A percentile compares a stretch with the other conserved stretches of the same genome.
phyloP scores from a whole-genome alignment of 345 rosid genomes.

The Microthlaspi erraticum region DNA sequence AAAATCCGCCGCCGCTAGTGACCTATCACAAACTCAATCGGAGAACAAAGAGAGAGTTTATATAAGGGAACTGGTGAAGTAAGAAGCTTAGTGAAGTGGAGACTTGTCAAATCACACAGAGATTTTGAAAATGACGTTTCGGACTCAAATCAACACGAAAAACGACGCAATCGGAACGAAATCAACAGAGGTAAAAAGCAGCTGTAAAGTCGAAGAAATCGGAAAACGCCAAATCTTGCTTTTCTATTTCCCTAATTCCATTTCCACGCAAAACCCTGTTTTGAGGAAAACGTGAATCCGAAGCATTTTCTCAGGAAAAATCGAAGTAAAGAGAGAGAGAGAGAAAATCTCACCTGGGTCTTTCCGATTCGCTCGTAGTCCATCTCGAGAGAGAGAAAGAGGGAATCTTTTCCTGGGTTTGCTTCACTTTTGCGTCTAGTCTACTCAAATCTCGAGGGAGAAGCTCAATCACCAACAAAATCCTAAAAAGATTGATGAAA shows the following conservation, averaged over 20 bases:
- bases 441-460: conserved; percentile 42
- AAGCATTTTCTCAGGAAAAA: conserved; percentile 12
- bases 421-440: conserved; percentile 22
- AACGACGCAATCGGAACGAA: conserved; percentile 10
- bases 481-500: conserved; percentile 29
- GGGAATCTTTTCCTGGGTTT: neutral
- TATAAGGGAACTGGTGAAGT: neutral
- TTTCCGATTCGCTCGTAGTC: conserved; percentile 88
- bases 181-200: conserved; percentile 15
- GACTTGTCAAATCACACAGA: conserved; percentile 7
- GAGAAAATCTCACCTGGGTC: conserved; percentile 53
- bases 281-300: conserved; percentile 37
- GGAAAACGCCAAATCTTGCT: conserved; percentile 32
- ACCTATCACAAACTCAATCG: conserved; percentile 37
- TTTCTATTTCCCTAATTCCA: conserved; percentile 8
- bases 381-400: conserved; percentile 44
- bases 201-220: conserved; percentile 6
- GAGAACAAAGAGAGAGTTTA: neutral
- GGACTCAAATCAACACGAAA: conserved; percentile 10
- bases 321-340: neutral
- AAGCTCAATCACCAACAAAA: conserved; percentile 2
- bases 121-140: conserved; percentile 26
- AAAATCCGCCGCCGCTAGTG: conserved; percentile 69
- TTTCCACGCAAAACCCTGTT: conserved; percentile 36
- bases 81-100: conserved; percentile 1